phyloP scores from a whole-genome alignment of 1,139 yeast species.

The Taphrina communis region DNA sequence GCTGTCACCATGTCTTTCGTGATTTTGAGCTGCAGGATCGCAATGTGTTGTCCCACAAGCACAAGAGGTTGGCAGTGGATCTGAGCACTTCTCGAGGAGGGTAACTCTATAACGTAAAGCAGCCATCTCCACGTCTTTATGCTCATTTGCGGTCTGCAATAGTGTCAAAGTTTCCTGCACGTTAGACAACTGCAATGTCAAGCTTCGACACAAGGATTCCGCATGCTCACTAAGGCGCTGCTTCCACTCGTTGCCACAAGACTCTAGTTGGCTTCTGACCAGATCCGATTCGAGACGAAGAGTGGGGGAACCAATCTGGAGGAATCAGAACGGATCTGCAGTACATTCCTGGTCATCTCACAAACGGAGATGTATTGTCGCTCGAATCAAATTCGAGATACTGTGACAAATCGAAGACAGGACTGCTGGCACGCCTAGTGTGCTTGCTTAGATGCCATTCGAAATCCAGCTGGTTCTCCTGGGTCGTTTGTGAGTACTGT shows the following conservation, averaged over 20 bases:
- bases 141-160: not conserved
- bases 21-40: no score
- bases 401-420: not conserved
- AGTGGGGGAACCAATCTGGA: not conserved
- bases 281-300: not conserved
- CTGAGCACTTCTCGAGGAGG: not conserved
- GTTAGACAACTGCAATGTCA: not conserved
- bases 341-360: not conserved
- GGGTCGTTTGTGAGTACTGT: not conserved
- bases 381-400: conserved; percentile 5
- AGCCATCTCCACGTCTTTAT: not conserved
- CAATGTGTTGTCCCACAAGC: no score
- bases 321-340: not conserved
- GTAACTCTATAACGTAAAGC: not conserved
- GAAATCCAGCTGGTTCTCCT: not conserved
- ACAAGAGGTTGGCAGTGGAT: not conserved
- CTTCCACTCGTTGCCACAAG: not conserved
- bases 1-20: no score
- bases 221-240: not conserved
- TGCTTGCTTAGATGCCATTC: conserved; percentile 19
- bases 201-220: not conserved
- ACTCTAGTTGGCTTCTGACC: not conserved
- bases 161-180: not conserved
- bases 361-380: not conserved
- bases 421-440: conserved; percentile 3